Base-by-base conservation (phyloP, 352 stramenopile species). In the Phytophthora pluvialis region DNA sequence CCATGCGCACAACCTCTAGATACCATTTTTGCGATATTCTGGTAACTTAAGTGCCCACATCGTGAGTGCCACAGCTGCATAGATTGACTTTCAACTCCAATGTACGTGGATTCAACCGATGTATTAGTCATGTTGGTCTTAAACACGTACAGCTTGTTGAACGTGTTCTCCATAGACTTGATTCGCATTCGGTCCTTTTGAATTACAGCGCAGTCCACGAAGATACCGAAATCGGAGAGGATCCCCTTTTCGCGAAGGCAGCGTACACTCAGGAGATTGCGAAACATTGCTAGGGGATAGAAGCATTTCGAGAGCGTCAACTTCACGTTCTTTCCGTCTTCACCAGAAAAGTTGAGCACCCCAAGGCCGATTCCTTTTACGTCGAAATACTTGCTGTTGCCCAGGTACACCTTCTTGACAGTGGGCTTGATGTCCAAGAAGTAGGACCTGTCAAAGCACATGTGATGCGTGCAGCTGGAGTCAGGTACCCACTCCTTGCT, bases 141-240 rank as follows among this genome's bases (percentile, higher is more conserved):
- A 53, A 66, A 52, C 21, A 46, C 16, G 48, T 66, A 52, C 36
- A 57, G 18, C 6, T 31, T 52, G 29, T 66, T 59, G 32, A 25
- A 9, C 15, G 9, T 5, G 28, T 58, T 50, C n/a, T 57, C 18
- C 12, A 18, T 18, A 3, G 58, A 65, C 47, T 47, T 57, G 32
- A 65, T 29, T 0, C 16, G 11, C 38, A 56, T 51, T 3, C 29
- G 36, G 3, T 12, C 32, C 16, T 53, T 57, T 12, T 48, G 16
- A 39, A 59, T 49, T 10, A 59, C 40, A 3, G 48, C 46, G 3
- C 47, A 29, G 15, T 65, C 58, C 8, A 47, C 29, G 13, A 26
- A 52, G 18, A 31, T 57, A 13, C 47, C 44, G 18, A 60, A 55
- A 26, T 60, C 48, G 2, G 55, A 64, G 5, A 47, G 26, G n/a